phyloP scores from a whole-genome alignment of 768 basidiomycete genomes.

The Sistotremastrum niveocremeum region DNA sequence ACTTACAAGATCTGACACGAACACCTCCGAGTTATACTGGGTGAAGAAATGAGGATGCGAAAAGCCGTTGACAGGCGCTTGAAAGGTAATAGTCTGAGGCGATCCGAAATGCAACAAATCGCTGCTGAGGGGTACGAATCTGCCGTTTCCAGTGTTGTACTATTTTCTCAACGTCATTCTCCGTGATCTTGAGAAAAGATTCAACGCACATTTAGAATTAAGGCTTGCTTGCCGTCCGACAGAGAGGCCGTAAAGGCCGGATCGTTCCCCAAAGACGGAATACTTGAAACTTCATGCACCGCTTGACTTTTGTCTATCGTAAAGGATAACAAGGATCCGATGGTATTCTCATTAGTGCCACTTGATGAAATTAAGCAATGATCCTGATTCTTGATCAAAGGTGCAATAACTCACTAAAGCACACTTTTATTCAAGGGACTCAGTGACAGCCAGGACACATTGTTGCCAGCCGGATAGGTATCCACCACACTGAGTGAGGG shows the following conservation, averaged over 20 bases:
- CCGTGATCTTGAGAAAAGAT: too few relatives aligned
- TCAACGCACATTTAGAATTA: too few relatives aligned
- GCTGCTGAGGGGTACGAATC: constrained; percentile 32
- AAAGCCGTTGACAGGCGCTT: constrained; percentile 23
- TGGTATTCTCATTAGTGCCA: constrained; percentile 39
- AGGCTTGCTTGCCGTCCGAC: too few relatives aligned
- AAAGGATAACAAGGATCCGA: constrained; percentile 1
- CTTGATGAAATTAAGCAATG: constrained; percentile 17
- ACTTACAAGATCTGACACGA: constrained; percentile 53
- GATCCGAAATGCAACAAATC: too few relatives aligned
- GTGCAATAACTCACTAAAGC: constrained; percentile 36
- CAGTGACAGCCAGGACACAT: constrained; percentile 46
- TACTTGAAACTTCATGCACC: too few relatives aligned
- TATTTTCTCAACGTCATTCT: constrained; percentile 3
- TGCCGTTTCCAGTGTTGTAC: constrained; percentile 43
- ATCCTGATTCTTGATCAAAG: too few relatives aligned
- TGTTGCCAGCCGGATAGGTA: constrained; percentile 32
- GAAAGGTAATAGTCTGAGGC: constrained; percentile 34
- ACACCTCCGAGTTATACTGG: constrained; percentile 39
- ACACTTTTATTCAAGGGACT: constrained; percentile 45
- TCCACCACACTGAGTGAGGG: constrained; percentile 32
- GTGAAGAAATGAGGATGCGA: constrained; percentile 60
- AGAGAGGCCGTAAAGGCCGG: too few relatives aligned
- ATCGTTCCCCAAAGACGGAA: too few relatives aligned
- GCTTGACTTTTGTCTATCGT: too few relatives aligned